Evolutionary conservation across 306 rosid genomes (phyloP).

Genomic region (Trichosanthes cucumerina): DNA sequence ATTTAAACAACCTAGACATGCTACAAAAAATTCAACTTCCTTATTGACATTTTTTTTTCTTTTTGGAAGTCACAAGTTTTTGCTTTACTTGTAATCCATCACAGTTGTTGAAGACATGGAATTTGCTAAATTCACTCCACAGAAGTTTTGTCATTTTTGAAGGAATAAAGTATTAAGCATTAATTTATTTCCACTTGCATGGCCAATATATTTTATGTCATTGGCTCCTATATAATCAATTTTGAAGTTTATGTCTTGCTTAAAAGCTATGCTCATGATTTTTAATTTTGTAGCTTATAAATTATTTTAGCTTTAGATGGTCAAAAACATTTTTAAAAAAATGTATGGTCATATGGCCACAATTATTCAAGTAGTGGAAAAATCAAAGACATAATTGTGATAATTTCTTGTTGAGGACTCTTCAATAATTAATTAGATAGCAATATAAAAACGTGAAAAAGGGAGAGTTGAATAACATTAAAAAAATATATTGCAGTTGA

Average conservation of each 20-base stretch:
- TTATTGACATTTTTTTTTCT: background rate
- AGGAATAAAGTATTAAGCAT: background rate
- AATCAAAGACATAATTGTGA: background rate
- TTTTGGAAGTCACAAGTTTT: background rate
- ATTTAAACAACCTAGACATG: background rate
- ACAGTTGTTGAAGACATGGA: conserved; percentile 2
- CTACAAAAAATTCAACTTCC: background rate
- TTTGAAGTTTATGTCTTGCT: background rate
- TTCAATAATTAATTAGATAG: background rate
- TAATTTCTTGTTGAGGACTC: background rate
- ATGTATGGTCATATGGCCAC: background rate
- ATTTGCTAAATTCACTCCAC: background rate
- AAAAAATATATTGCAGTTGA: no score
- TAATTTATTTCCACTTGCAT: background rate
- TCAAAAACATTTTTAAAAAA: background rate
- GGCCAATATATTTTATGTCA: background rate
- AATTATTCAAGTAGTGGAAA: background rate
- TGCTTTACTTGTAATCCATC: background rate
- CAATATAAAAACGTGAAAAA: background rate
- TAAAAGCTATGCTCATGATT: background rate
- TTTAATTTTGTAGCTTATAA: background rate
- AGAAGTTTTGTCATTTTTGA: background rate
- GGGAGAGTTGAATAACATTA: background rate
- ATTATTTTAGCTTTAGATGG: background rate
- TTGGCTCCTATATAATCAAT: background rate